Conservation (phyloP, 2,329 filamentous ascomycete genomes). For the Diaporthe humulicola region DNA sequence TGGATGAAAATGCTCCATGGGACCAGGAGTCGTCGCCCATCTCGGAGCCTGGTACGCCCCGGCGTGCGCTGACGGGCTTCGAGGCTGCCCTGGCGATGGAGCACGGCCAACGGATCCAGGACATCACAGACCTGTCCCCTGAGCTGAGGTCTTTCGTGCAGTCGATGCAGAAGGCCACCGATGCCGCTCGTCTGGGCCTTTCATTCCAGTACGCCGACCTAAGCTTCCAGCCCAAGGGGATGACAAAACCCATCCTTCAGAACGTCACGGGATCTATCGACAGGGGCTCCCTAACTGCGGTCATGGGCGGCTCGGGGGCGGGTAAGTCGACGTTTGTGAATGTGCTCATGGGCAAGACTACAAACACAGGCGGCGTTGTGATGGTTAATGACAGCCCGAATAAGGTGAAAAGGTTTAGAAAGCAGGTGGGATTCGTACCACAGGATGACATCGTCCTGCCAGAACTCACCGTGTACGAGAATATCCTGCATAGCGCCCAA, state of each 20-base stretch:
- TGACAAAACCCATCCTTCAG: constrained; percentile 60
- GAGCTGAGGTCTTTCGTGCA: constrained; percentile 64
- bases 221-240: constrained; percentile 60
- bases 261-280: constrained; percentile 68
- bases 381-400: constrained; percentile 65
- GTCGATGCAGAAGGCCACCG: constrained; percentile 65
- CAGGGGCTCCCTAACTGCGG: constrained; percentile 66
- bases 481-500: constrained; percentile 70
- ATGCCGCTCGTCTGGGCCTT: constrained; percentile 64
- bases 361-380: constrained; percentile 63
- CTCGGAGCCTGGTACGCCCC: constrained; percentile 47
- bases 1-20: constrained; percentile 3
- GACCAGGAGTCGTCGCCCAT: not conserved
- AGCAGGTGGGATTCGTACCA: constrained; percentile 72
- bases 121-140: constrained; percentile 48
- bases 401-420: constrained; percentile 66
- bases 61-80: constrained; percentile 43
- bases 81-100: constrained; percentile 52
- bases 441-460: constrained; percentile 73
- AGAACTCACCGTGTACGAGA: constrained; percentile 72
- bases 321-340: constrained; percentile 73
- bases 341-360: constrained; percentile 71
- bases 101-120: constrained; percentile 41
- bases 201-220: constrained; percentile 66
- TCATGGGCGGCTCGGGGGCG: constrained; percentile 73